Conservation (phyloP, 768 basidiomycete species). For the Macrolepiota fuliginosa region DNA sequence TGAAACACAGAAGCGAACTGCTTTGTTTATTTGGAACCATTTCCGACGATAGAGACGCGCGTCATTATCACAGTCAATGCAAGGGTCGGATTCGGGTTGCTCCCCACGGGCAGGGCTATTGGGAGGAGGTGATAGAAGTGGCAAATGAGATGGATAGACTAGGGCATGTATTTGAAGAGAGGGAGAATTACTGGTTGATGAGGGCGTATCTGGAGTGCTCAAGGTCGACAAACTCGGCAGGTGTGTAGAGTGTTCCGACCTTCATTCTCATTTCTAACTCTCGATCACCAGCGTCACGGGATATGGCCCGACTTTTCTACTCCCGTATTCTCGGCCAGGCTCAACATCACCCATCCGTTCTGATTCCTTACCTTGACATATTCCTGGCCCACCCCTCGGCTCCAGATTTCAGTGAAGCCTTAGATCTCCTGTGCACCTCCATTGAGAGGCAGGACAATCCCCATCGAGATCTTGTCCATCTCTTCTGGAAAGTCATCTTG, state of each 20-base stretch:
- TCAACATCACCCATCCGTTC: conserved; percentile 34
- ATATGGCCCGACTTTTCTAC: conserved; percentile 40
- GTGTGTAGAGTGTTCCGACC: neutral
- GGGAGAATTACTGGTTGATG: conserved; percentile 68
- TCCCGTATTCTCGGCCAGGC: conserved; percentile 30
- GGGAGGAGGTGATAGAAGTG: conserved; percentile 48
- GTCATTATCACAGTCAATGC: neutral
- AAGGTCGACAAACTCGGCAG: neutral
- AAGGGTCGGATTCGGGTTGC: neutral
- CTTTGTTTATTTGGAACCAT: conserved; percentile 9
- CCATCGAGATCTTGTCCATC: conserved; percentile 19
- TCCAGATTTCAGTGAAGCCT: neutral
- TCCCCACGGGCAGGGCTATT: conserved; percentile 28
- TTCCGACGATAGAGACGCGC: neutral
- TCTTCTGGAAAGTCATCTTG: conserved; percentile 42
- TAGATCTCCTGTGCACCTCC: neutral
- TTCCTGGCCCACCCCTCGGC: conserved; percentile 24
- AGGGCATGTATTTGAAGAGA: conserved; percentile 30
- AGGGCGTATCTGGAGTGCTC: conserved; percentile 18
- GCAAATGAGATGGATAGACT: conserved; percentile 39
- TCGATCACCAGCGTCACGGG: conserved; percentile 12
- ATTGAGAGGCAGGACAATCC: conserved; percentile 24
- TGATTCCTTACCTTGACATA: conserved; percentile 43
- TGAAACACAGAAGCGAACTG: conserved; percentile 2
- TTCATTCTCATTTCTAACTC: neutral